These are phyloP conservation scores for Epichloe brachyelytri DNA, from an alignment of 2,329 filamentous ascomycete genomes.

Conservation along the genomic window DNA sequence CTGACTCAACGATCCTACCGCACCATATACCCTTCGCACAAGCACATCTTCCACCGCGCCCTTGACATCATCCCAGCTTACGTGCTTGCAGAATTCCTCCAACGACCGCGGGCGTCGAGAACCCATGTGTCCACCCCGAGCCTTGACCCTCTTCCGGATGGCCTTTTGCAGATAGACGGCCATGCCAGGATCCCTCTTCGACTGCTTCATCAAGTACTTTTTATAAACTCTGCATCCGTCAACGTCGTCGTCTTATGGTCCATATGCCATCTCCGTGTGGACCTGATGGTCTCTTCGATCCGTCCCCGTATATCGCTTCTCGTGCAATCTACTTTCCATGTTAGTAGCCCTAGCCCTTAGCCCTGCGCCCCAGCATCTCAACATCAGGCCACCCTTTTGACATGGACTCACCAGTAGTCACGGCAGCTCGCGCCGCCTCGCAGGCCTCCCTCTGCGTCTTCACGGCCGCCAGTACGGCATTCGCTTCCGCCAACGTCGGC, in stretches of 20 bases:
- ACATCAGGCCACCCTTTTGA: too few species aligned
- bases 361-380: too few species aligned
- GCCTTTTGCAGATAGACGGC: slow-evolving; percentile 21
- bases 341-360: not conserved
- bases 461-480: slow-evolving; percentile 7
- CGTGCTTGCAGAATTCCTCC: slow-evolving; percentile 20
- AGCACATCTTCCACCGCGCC: slow-evolving; percentile 19
- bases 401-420: too few species aligned
- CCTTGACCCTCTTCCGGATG: slow-evolving; percentile 15
- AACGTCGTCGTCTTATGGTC: slow-evolving; percentile 22
- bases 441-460: slow-evolving; percentile 1
- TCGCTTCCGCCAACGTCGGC: slow-evolving; percentile 10
- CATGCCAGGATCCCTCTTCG: slow-evolving; percentile 20
- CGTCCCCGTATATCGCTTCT: slow-evolving; percentile 11
- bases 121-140: slow-evolving; percentile 1
- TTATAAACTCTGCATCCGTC: slow-evolving; percentile 18
- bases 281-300: slow-evolving; percentile 22
- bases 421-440: not conserved
- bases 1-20: slow-evolving; percentile 11
- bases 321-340: not conserved
- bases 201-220: slow-evolving; percentile 24
- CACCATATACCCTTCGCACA: slow-evolving; percentile 12
- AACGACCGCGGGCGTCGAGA: slow-evolving; percentile 14
- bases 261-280: slow-evolving; percentile 26
- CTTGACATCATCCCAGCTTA: slow-evolving; percentile 22